Evolutionary conservation across 257 asterid genomes (phyloP).

Genomic region (Solanum dulcamara): DNA sequence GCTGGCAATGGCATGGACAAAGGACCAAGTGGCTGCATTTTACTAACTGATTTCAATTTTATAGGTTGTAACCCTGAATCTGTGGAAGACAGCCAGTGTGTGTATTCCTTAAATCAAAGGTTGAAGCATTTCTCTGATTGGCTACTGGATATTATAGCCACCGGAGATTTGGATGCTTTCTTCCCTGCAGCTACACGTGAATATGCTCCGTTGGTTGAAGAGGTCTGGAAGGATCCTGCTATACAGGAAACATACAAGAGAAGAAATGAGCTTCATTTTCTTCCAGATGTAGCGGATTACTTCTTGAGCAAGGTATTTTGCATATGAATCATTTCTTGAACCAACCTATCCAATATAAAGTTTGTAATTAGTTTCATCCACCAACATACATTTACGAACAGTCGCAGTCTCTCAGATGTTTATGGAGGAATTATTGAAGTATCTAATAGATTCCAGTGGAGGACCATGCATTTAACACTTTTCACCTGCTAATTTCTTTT

Average conservation of each 20-base stretch:
- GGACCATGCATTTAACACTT: background rate
- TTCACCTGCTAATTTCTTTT: background rate
- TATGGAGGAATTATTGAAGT: background rate
- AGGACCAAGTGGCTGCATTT: background rate
- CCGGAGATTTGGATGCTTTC: slow-evolving; percentile 92
- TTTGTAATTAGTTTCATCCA: background rate
- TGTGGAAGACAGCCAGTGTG: slow-evolving; percentile 31
- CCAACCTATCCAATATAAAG: background rate
- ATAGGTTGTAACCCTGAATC: slow-evolving; percentile 14
- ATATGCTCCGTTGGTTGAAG: slow-evolving; percentile 93
- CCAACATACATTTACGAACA: background rate
- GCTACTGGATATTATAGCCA: slow-evolving; percentile 93
- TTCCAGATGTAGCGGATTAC: slow-evolving; percentile 84
- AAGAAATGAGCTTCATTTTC: slow-evolving; percentile 76
- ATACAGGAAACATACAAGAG: slow-evolving; percentile 75
- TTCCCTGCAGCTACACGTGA: slow-evolving; percentile 99
- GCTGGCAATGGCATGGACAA: background rate
- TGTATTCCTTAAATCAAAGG: slow-evolving; percentile 72
- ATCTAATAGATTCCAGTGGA: background rate
- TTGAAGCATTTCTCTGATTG: slow-evolving; percentile 90
- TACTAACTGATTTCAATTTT: background rate
- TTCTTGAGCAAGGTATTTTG: slow-evolving; percentile 76
- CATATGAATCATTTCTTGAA: background rate
- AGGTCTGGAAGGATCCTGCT: slow-evolving; percentile 92
- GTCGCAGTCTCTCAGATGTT: background rate